Evolutionary conservation across 2,329 filamentous ascomycete genomes (phyloP).

Genomic region (Trichoderma polysporum): DNA sequence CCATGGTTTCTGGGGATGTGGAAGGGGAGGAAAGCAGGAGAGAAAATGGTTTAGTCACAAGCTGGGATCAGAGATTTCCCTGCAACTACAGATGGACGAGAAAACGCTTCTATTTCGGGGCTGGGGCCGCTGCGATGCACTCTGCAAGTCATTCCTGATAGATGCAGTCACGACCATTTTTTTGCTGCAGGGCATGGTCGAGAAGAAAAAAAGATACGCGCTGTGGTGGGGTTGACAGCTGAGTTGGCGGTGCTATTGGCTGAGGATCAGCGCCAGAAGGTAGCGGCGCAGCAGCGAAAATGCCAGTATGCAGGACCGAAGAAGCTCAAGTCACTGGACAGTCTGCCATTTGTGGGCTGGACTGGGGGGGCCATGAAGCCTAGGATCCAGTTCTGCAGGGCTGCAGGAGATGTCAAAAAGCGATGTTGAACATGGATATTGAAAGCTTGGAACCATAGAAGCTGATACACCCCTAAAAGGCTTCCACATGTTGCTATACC

Average conservation of each 20-base stretch:
- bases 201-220: background rate
- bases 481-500: too few species aligned
- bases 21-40: background rate
- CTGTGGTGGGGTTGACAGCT: background rate
- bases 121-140: slow-evolving; percentile 12
- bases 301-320: slow-evolving; percentile 13
- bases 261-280: background rate
- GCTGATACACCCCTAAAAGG: too few species aligned
- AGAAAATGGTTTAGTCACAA: background rate
- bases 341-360: slow-evolving; percentile 3
- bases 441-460: background rate
- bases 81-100: background rate
- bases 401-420: background rate
- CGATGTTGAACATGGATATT: background rate
- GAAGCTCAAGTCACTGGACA: background rate
- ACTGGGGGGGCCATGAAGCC: too few species aligned
- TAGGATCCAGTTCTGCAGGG: background rate
- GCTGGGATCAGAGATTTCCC: background rate
- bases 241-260: background rate
- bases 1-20: background rate
- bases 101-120: background rate
- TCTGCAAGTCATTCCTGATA: slow-evolving; percentile 14
- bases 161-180: background rate
- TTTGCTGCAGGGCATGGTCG: slow-evolving; percentile 5
- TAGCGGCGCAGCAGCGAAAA: background rate